These are phyloP conservation scores for Epichloe hybrida DNA, from an alignment of 2,329 filamentous ascomycete species.

Conservation along the genomic window DNA sequence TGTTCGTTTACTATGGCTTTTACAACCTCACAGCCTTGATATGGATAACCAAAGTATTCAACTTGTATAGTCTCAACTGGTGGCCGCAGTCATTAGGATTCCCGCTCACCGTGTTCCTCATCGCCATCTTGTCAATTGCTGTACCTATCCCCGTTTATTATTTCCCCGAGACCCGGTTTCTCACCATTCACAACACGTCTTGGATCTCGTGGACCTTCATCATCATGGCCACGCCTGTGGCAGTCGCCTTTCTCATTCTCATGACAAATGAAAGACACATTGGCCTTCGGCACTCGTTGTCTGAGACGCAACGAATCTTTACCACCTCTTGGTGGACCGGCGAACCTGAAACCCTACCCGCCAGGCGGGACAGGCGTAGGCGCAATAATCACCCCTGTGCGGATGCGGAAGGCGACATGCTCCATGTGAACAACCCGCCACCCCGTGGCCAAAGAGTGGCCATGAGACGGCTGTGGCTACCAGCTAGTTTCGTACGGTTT, in stretches of 20 bases:
- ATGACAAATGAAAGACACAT: conserved; percentile 51
- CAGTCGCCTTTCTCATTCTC: conserved; percentile 50
- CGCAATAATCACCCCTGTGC: conserved; percentile 15
- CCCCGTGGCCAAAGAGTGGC: conserved; percentile 20
- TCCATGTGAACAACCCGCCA: conserved; percentile 13
- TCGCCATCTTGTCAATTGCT: conserved; percentile 45
- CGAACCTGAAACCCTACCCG: conserved; percentile 34
- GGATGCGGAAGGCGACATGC: conserved; percentile 25
- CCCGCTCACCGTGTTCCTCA: conserved; percentile 47
- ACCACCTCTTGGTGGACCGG: conserved; percentile 53
- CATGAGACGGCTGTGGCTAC: conserved; percentile 42
- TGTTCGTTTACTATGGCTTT: conserved; percentile 56
- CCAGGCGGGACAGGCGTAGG: conserved; percentile 21
- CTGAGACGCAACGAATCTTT: conserved; percentile 55
- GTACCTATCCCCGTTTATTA: conserved; percentile 48
- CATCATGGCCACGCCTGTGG: conserved; percentile 56
- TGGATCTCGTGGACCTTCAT: conserved; percentile 60
- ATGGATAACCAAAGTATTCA: conserved; percentile 61
- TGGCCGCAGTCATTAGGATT: conserved; percentile 54
- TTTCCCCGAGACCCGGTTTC: conserved; percentile 34
- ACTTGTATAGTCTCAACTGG: conserved; percentile 59
- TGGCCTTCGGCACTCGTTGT: conserved; percentile 44
- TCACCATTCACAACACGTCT: conserved; percentile 49
- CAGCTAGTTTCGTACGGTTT: conserved; percentile 54
- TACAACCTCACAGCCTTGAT: conserved; percentile 55